Conservation (phyloP, 1,139 yeast species). For the Nakaseomyces sp. region DNA sequence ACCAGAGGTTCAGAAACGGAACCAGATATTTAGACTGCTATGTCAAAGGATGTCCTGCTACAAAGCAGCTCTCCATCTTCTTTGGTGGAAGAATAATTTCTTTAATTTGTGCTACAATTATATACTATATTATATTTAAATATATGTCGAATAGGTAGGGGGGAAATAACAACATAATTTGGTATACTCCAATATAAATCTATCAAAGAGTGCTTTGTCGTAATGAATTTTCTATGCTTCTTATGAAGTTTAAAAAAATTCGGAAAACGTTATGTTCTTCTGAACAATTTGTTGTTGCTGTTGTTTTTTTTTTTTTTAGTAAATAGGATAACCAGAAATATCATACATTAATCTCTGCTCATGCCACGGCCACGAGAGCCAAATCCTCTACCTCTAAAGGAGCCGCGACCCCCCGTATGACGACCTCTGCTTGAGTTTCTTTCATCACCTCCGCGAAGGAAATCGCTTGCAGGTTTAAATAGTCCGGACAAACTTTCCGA, state of each 20-base stretch:
- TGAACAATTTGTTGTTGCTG: no score
- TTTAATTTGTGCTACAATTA: neutral
- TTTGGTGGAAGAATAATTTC: no score
- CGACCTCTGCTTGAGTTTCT: conserved; percentile 1
- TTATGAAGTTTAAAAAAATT: no score
- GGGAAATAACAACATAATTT: neutral
- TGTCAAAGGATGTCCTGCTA: neutral
- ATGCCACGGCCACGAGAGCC: conserved; percentile 6
- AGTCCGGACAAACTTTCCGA: conserved; percentile 9
- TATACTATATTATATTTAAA: neutral
- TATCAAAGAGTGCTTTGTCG: neutral
- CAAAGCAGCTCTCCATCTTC: no score
- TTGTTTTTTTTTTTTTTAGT: no score
- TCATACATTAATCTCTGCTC: neutral
- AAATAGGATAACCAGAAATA: no score
- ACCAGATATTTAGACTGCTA: no score
- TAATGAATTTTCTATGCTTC: neutral
- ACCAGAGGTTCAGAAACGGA: neutral
- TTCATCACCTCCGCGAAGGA: conserved; percentile 13
- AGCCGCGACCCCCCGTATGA: conserved; percentile 17
- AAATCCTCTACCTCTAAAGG: conserved; percentile 3
- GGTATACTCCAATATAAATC: neutral
- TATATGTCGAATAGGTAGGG: neutral
- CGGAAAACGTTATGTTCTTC: no score
- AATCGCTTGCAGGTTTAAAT: conserved; percentile 27